Conservation (phyloP, 805 yeast genomes). For the Barnettozyma salicaria region DNA sequence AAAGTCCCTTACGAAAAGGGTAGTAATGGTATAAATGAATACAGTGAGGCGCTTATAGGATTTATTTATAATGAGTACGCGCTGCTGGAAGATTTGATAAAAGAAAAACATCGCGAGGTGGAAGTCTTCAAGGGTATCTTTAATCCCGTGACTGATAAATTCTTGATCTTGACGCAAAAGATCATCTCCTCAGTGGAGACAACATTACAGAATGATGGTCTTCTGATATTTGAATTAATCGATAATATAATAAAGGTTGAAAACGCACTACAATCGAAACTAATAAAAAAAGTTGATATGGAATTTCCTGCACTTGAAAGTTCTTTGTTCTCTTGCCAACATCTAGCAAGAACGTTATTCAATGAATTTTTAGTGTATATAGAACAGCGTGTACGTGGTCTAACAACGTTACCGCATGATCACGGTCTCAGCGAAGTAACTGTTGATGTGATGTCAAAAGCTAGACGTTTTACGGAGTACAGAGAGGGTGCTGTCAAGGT, state of each 20-base stretch:
- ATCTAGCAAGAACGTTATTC: conserved; percentile 39
- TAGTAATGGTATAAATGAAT: conserved; percentile 49
- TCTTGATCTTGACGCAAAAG: conserved; percentile 32
- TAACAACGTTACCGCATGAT: conserved; percentile 53
- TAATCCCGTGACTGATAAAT: conserved; percentile 33
- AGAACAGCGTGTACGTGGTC: conserved; percentile 41
- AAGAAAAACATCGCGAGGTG: conserved; percentile 27
- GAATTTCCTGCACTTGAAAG: conserved; percentile 17
- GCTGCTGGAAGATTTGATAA: conserved; percentile 38
- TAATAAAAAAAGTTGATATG: conserved; percentile 24
- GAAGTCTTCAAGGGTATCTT: conserved; percentile 30
- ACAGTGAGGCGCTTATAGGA: conserved; percentile 46
- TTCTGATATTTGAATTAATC: conserved; percentile 52
- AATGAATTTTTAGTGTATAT: conserved; percentile 51
- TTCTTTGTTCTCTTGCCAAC: conserved; percentile 25
- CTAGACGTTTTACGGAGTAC: conserved; percentile 61
- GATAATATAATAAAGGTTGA: conserved; percentile 38
- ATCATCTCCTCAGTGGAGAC: conserved; percentile 36
- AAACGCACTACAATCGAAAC: conserved; percentile 21
- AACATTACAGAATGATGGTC: conserved; percentile 42
- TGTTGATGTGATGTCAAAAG: conserved; percentile 62
- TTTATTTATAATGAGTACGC: conserved; percentile 45
- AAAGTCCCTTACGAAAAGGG: conserved; percentile 56
- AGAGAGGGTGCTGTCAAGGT: conserved; percentile 45
- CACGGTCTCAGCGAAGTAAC: conserved; percentile 66